Base-by-base conservation (phyloP, 108 stramenopile species). In the Pseudonitzschia delicatissima region DNA sequence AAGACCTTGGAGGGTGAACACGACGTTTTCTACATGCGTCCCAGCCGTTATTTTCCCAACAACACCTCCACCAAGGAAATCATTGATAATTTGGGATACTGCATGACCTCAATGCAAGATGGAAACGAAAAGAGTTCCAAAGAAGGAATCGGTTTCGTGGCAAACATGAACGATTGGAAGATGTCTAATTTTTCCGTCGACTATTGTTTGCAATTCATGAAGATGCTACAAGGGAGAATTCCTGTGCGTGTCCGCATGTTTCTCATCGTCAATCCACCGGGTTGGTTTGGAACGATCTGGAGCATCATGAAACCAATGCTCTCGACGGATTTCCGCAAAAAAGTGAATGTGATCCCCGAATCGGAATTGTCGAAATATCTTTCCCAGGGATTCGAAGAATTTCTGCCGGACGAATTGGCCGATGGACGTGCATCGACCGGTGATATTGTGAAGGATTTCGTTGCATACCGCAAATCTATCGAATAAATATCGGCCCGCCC, bases 251-350 rank as follows among this genome's bases (percentile, higher is more conserved):
- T n/a, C n/a, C n/a, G n/a, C n/a, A n/a, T n/a, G n/a, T n/a, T n/a
- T n/a, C n/a, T n/a, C n/a, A 82, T 85, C 55, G 78, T 85, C n/a
- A 81, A 85, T 45, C 84, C 84, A 29, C 84, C 84, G 1, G 29
- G 32, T 12, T 85, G 80, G 78, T 85, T 85, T 51, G 71, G 36
- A 11, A 76, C 49, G 23, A 69, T 82, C 32, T 79, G 82, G 78
- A 58, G 23, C 1, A 76, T 79, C 8, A 79, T 83, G 77, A 76
- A 77, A 48, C 62, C 71, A 3, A 68, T 83, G 74, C 68, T 83
- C 33, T 59, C 74, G 4, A 25, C 49, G 8, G 52, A 67, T 12
- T 79, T 83, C 26, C 68, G 47, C 12, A 76, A 79, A 29, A 77
- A 77, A 47, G 78, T 83, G 4, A 57, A 61, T 52, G 69, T 83